Evolutionary conservation across 331 rosid genomes (phyloP).

Genomic region (Malus hybrid): DNA sequence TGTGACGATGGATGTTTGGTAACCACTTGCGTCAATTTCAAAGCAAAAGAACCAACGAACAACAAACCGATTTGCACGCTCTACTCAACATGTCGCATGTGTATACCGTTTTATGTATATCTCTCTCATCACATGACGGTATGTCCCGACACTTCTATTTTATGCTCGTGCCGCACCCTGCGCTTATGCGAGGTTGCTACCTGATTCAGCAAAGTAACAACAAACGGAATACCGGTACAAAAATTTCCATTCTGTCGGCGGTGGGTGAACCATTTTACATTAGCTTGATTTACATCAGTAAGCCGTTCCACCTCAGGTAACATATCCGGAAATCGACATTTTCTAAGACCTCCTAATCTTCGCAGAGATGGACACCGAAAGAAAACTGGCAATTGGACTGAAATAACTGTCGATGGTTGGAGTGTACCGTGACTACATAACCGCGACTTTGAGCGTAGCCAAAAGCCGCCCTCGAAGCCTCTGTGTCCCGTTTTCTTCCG

Average conservation of each 20-base stretch:
- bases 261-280: conserved; percentile 1
- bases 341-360: neutral
- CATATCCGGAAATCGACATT: neutral
- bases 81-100: too few relatives aligned
- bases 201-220: neutral
- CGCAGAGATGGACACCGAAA: neutral
- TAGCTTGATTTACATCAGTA: conserved; percentile 9
- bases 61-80: too few relatives aligned
- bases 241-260: neutral
- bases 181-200: neutral
- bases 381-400: neutral
- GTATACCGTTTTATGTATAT: rapidly evolving
- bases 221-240: neutral
- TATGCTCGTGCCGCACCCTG: neutral
- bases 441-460: conserved; percentile 2
- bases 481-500: neutral
- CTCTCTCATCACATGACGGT: neutral
- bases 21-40: too few relatives aligned
- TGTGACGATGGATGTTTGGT: too few relatives aligned
- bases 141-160: too few relatives aligned
- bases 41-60: too few relatives aligned
- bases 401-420: neutral
- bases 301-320: conserved; percentile 2
- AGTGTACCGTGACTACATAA: neutral
- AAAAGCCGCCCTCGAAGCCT: neutral